Conservation (phyloP, 2,329 filamentous ascomycete genomes). For the Dactylonectria estremocensis region DNA sequence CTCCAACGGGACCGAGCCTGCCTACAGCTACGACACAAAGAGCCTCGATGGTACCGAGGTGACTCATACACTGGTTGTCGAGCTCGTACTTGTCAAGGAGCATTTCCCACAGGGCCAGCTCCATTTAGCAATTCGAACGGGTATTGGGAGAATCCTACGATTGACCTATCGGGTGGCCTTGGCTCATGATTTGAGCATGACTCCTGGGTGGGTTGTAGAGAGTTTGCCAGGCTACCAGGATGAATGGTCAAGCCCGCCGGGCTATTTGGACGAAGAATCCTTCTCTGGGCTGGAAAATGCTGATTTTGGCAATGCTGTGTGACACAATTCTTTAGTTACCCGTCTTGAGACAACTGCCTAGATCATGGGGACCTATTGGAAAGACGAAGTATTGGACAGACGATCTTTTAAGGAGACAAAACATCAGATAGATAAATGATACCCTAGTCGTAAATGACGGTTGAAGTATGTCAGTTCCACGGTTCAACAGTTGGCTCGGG, state of each 20-base stretch:
- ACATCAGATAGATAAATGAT: neutral
- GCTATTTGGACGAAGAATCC: constrained; percentile 13
- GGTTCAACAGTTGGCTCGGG: too few relatives aligned
- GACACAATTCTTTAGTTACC: neutral
- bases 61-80: constrained; percentile 86
- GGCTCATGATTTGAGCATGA: constrained; percentile 68
- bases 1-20: constrained; percentile 54
- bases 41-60: constrained; percentile 82
- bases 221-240: constrained; percentile 24
- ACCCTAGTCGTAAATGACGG: neutral
- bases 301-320: neutral
- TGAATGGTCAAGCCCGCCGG: constrained; percentile 24
- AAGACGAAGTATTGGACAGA: too few relatives aligned
- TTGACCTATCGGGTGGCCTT: constrained; percentile 89
- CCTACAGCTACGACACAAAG: constrained; percentile 83
- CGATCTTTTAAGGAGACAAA: too few relatives aligned
- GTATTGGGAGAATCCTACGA: constrained; percentile 87
- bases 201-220: constrained; percentile 18
- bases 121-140: constrained; percentile 82
- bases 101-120: constrained; percentile 79
- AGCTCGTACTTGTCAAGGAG: constrained; percentile 94
- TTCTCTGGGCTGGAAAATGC: neutral
- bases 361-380: too few relatives aligned
- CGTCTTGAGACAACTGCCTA: too few relatives aligned
- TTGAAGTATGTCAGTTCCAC: neutral